These are phyloP conservation scores for Sporobolomyces phaffii DNA, from an alignment of 768 basidiomycete species.

Conservation along the genomic window DNA sequence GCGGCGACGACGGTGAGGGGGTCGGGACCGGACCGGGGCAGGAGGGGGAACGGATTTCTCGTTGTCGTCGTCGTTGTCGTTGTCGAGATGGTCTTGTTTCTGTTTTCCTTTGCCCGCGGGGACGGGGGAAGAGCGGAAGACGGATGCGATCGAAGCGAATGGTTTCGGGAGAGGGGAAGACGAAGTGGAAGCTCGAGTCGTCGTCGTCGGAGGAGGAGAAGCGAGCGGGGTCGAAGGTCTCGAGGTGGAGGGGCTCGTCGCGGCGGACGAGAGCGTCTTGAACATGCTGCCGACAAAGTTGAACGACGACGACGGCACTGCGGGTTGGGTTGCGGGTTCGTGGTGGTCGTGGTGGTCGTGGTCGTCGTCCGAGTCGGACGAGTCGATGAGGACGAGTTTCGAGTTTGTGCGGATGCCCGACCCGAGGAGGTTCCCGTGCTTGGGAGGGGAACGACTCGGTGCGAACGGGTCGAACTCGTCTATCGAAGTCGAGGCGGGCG, in stretches of 20 bases:
- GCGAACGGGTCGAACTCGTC: constrained; percentile 24
- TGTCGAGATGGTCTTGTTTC: not conserved
- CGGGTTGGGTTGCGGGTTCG: no score
- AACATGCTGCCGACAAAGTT: constrained; percentile 19
- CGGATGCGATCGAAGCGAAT: constrained; percentile 35
- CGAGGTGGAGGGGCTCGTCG: not conserved
- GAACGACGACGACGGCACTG: not conserved
- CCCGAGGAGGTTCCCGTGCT: not conserved
- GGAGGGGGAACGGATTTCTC: not conserved
- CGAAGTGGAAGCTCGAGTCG: not conserved
- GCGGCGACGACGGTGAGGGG: no score
- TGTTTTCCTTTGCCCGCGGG: constrained; percentile 21
- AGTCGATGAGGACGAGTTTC: constrained; percentile 16
- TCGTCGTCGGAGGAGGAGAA: not conserved
- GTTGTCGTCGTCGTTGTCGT: not conserved
- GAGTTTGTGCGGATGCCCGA: not conserved
- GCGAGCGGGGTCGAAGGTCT: not conserved
- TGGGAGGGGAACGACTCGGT: not conserved
- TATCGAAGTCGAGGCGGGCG: not conserved
- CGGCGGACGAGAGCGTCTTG: constrained; percentile 7
- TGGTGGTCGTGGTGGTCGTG: not conserved
- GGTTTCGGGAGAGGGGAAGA: constrained; percentile 20
- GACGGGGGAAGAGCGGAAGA: constrained; percentile 24
- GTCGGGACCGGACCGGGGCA: no score
- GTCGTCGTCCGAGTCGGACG: constrained; percentile 10